Base-by-base conservation (phyloP, 805 yeast species). In the Osmozyma mogii region DNA sequence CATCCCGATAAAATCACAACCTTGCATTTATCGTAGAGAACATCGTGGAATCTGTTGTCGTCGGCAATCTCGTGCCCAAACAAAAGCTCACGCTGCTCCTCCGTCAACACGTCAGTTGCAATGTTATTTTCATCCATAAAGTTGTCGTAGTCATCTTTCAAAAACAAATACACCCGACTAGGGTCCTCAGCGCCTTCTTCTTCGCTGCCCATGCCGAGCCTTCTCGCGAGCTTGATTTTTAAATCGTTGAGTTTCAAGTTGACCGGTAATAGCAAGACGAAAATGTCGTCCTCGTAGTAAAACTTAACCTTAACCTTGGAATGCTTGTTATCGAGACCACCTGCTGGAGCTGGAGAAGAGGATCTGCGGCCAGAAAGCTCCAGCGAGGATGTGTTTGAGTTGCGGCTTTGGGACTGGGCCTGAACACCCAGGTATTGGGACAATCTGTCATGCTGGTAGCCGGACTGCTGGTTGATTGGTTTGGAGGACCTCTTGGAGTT, bases 231-330 rank as follows among this genome's bases (percentile, higher is more conserved):
- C 45, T 74, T 76, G 17, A 56, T 49, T 38, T 67, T 65, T 34
- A 77, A 47, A 34, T 72, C 80, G 19, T 54, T 58, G 25, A 71
- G 50, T 4, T 70, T 56, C 28, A 70, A 66, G 36, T 58, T 61
- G 9, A 61, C 46, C 18, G 75, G 74, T 22, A 77, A 56, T 36
- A 75, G 53, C 24, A 83, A 62, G 1, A 85, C 92, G 60, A 82
- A 83, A 10, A 83, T 83, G 48, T 83, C 94, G 45, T 81, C 92
- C 35, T 76, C 78, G 46, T 74, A 81, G 50, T 78, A 83, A 45
- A 83, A 80, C 50, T 83, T 83, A 29, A 82, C 71, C 51, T 83
- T 83, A 12, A 64, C 57, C 43, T 72, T 73, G 21, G 45, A 15
- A 14, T 25, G 41, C 29, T 46, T 45, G 10, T 29, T 52, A n/a